Evolutionary conservation across 1,139 yeast genomes (phyloP).

Genomic region (Pichia sp.): DNA sequence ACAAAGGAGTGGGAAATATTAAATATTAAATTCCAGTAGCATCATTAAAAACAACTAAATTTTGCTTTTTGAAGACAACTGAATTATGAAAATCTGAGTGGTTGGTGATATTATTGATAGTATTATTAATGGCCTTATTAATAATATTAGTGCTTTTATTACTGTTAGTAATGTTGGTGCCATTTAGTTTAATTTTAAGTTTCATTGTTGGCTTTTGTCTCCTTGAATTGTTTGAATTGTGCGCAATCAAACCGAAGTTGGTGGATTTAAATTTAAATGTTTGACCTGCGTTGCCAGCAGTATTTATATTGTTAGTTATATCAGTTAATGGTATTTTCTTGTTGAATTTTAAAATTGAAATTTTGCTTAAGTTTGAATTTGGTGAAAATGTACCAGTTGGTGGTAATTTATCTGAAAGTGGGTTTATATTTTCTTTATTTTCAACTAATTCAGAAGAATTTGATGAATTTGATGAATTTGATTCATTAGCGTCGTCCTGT

Average conservation of each 20-base stretch:
- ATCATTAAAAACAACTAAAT: too few species aligned
- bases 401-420: conserved; percentile 15
- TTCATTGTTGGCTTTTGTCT: conserved; percentile 29
- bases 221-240: conserved; percentile 16
- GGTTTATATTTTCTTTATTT: conserved; percentile 9
- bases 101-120: too few species aligned
- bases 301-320: conserved; percentile 9
- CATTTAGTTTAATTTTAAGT: conserved; percentile 10
- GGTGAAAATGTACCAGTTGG: conserved; percentile 25
- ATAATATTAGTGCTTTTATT: too few species aligned
- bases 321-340: conserved; percentile 5
- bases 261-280: conserved; percentile 28
- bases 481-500: not conserved
- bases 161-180: too few species aligned
- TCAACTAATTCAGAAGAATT: not conserved
- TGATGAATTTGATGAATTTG: too few species aligned
- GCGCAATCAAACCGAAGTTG: conserved; percentile 24
- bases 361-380: not conserved
- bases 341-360: too few species aligned
- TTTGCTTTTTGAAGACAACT: too few species aligned
- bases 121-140: too few species aligned
- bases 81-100: too few species aligned
- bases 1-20: too few species aligned
- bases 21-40: too few species aligned
- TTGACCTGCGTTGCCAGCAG: conserved; percentile 13